These are phyloP conservation scores for Alopecurus myosuroides DNA, from an alignment of 176 grass and related monocot species.

Conservation along the genomic window DNA sequence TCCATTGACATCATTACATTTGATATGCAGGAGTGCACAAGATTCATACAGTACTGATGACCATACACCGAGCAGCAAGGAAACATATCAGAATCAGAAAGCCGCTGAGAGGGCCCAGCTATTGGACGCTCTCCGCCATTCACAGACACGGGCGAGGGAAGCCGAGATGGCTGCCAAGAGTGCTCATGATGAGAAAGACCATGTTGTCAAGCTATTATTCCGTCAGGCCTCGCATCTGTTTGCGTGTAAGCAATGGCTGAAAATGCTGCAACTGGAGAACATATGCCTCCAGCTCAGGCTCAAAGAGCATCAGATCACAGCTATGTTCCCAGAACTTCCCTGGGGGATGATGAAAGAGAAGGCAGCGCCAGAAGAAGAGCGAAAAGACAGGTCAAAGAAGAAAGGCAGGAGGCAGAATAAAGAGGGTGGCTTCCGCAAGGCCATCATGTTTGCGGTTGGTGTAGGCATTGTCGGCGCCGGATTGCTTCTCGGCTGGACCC, in stretches of 20 bases:
- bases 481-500: constrained; percentile 85
- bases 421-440: constrained; percentile 26
- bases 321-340: constrained; percentile 56
- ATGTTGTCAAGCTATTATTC: constrained; percentile 79
- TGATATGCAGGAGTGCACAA: constrained; percentile 24
- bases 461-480: constrained; percentile 72
- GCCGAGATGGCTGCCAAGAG: constrained; percentile 82
- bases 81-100: constrained; percentile 40
- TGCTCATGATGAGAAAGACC: constrained; percentile 78
- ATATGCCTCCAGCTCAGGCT: constrained; percentile 80
- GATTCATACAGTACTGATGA: constrained; percentile 29
- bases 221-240: constrained; percentile 81
- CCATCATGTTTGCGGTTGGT: constrained; percentile 60
- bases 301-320: constrained; percentile 56
- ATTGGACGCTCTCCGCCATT: constrained; percentile 77
- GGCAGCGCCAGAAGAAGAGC: constrained; percentile 1
- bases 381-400: constrained; percentile 24
- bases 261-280: constrained; percentile 84
- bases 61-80: constrained; percentile 14
- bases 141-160: constrained; percentile 84
- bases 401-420: constrained; percentile 43
- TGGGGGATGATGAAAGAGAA: constrained; percentile 48
- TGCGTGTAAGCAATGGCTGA: constrained; percentile 88
- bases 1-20: not conserved
- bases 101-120: constrained; percentile 45